Conservation (phyloP, 2,329 filamentous ascomycete species). For the Exophiala phaeomuriformis region DNA sequence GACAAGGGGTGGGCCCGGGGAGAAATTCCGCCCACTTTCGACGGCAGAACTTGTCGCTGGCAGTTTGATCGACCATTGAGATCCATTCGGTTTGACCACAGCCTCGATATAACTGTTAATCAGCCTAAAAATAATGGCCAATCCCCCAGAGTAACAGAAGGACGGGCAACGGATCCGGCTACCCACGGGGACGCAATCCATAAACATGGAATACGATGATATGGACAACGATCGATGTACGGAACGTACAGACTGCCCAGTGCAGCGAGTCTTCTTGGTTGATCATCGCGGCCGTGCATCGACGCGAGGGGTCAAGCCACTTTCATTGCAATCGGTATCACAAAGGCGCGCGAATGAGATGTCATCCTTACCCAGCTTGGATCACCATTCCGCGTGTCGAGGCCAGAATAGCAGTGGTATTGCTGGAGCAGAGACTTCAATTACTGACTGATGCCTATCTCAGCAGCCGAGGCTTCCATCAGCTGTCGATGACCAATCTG, state of each 20-base stretch:
- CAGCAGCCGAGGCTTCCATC: not conserved
- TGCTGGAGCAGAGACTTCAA: not conserved
- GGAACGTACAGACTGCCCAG: constrained; percentile 2
- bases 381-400: not conserved
- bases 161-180: too few species aligned
- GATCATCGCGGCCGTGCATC: constrained; percentile 3
- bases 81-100: too few species aligned
- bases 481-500: not conserved
- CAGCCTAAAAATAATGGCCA: too few species aligned
- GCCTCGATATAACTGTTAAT: too few species aligned
- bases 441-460: not conserved
- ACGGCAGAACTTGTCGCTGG: too few species aligned
- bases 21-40: not conserved
- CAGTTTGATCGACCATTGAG: too few species aligned
- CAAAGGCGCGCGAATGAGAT: too few species aligned
- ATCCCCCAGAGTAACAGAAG: too few species aligned
- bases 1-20: not conserved
- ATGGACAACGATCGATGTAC: not conserved
- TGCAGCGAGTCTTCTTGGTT: not conserved
- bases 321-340: not conserved
- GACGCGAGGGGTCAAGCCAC: constrained; percentile 2
- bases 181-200: too few species aligned
- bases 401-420: not conserved
- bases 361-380: not conserved
- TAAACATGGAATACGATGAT: too few species aligned